Percentiles rank a stretch among this genome's conserved stretches.
Conservation (phyloP, 768 basidiomycete genomes). For the Ramaria sp. region DNA sequence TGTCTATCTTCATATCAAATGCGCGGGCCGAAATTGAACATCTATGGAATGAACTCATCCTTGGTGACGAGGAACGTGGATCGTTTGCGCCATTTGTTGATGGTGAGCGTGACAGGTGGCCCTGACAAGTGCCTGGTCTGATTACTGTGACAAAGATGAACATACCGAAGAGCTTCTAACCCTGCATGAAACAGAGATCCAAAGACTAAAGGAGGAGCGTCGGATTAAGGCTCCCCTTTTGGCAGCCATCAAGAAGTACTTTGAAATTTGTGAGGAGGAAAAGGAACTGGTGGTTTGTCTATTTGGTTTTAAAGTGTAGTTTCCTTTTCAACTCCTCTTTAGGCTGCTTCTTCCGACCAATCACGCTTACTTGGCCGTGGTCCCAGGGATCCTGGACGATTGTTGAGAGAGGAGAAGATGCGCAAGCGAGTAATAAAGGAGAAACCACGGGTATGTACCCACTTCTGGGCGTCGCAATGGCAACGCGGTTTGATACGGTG, state of each 20-base stretch:
- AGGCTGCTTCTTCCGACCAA: conserved; percentile 68
- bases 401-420: conserved; percentile 95
- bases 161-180: conserved; percentile 80
- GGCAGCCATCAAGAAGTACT: conserved; percentile 73
- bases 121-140: background rate
- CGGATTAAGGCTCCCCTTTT: conserved; percentile 68
- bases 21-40: conserved; percentile 71
- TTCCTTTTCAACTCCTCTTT: background rate
- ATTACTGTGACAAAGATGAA: conserved; percentile 44
- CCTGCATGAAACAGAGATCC: conserved; percentile 80
- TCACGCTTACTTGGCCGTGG: conserved; percentile 73
- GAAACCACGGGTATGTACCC: conserved; percentile 65
- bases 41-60: conserved; percentile 82
- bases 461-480: background rate
- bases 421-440: conserved; percentile 86
- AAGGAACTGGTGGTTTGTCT: conserved; percentile 57
- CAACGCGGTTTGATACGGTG: background rate
- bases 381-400: conserved; percentile 69
- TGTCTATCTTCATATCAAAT: conserved; percentile 74
- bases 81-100: conserved; percentile 78
- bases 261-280: conserved; percentile 83
- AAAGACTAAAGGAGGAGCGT: conserved; percentile 73
- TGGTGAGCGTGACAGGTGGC: conserved; percentile 35
- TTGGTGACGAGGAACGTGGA: conserved; percentile 69
- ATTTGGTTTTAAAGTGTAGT: background rate